Percentiles rank a stretch among this genome's conserved stretches.
phyloP scores from a whole-genome alignment of 345 rosid genomes.

The Conringia planisiliqua region DNA sequence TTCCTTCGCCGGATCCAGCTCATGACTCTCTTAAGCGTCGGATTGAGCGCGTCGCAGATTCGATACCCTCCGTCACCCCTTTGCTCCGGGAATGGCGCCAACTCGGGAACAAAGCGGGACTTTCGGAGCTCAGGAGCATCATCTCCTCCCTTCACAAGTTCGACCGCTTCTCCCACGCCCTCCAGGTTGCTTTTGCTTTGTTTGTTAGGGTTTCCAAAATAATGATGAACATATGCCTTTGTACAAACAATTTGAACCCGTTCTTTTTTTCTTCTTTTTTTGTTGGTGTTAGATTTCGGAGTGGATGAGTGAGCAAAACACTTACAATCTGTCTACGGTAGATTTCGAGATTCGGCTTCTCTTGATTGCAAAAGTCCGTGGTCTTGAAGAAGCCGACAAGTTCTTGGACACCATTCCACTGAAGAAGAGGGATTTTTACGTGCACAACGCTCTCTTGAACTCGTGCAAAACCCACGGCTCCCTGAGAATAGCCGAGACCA shows the following conservation, averaged over 20 bases:
- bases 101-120: constrained; percentile 23
- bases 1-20: constrained; percentile 1
- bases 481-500: constrained; percentile 44
- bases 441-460: constrained; percentile 44
- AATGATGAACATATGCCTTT: not conserved
- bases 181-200: constrained; percentile 36
- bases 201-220: not conserved
- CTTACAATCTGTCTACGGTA: not conserved
- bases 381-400: constrained; percentile 37
- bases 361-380: constrained; percentile 45
- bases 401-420: constrained; percentile 40
- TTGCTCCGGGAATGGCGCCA: constrained; percentile 49
- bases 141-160: constrained; percentile 32
- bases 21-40: constrained; percentile 30
- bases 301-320: constrained; percentile 37
- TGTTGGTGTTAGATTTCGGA: constrained; percentile 37
- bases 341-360: constrained; percentile 44
- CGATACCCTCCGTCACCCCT: constrained; percentile 31
- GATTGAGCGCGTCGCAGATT: constrained; percentile 27
- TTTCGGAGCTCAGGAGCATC: constrained; percentile 23
- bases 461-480: constrained; percentile 33
- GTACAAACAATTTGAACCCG: not conserved
- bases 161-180: constrained; percentile 42
- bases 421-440: constrained; percentile 17
- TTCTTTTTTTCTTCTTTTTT: too few species aligned